Base-by-base conservation (phyloP, 1,139 yeast species). In the Waltiozyma sp. region DNA sequence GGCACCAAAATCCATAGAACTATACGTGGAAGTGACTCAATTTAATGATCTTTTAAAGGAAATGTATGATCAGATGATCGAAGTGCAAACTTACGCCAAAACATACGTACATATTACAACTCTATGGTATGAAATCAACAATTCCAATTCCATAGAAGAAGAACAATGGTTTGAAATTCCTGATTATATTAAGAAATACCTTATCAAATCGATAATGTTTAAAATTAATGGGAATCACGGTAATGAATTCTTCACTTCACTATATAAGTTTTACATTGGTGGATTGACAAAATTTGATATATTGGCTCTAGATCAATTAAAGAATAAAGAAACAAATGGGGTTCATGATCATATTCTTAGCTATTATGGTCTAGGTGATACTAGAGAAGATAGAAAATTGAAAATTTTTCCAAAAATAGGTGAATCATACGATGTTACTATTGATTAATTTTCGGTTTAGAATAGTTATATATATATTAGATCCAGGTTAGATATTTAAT, bases 241-340 rank as follows among this genome's bases (percentile, higher is more conserved):
- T 5, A 61, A 63, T 41, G 45, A 49, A 9, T 50, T 58, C 18
- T 64, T 54, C 42, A 61, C 64, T 1, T 54, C 64, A 16, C 35
- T 64, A 15, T 56, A 59, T 41, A 64, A 64, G 43, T 60, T 63
- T 39, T 48, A 56, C 8, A 46, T 64, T 4, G 59, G 63, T 42
- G 69, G 65, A 2, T 53, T 65, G n/a, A 62, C 67, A 1, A 53
- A 54, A 37, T 54, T 59, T 37, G 69, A 65, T 45, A 38, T 63
- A 15, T 47, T 51, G 13, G 54, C 61, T 9, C 55, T 62, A 41
- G 37, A 46, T n/a, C 40, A 52, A 14, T 34, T 53, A 37, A 38
- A 42, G 10, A 49, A 48, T 38, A 21, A 21, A 8, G 23, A 21
- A 21, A 8, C 23, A 21, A 21, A 21, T 21, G 23, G 23, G 8